Evolutionary conservation across 768 basidiomycete species (phyloP).

Genomic region (Cystobasidium tubakii): DNA sequence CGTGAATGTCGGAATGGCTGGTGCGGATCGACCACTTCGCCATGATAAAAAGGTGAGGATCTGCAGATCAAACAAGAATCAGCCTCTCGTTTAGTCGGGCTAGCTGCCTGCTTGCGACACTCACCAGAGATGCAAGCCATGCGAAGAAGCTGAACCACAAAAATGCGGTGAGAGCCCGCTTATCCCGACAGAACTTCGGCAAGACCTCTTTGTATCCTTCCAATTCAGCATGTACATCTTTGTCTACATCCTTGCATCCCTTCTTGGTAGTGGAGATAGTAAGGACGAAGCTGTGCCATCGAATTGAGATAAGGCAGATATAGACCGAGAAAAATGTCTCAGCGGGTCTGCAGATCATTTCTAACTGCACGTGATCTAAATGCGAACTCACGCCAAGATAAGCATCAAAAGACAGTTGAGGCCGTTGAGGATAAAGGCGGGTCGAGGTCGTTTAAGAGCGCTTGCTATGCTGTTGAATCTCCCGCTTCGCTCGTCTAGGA

Average conservation of each 20-base stretch:
- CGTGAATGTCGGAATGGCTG: slow-evolving; percentile 4
- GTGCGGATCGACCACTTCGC: slow-evolving; percentile 3
- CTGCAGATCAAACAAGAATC: background rate
- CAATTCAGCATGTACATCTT: slow-evolving; percentile 39
- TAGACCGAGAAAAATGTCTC: background rate
- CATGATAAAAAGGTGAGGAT: slow-evolving; percentile 8
- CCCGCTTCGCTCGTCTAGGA: slow-evolving; percentile 31
- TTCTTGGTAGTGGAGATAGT: slow-evolving; percentile 42
- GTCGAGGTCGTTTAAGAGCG: slow-evolving; percentile 37
- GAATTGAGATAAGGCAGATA: slow-evolving; percentile 22
- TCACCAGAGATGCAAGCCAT: slow-evolving; percentile 8
- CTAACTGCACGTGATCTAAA: background rate
- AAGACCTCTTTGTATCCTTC: slow-evolving; percentile 38
- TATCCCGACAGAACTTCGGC: slow-evolving; percentile 42
- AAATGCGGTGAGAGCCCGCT: slow-evolving; percentile 45
- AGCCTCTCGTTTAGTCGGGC: background rate
- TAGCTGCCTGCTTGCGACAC: background rate
- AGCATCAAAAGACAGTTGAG: slow-evolving; percentile 28
- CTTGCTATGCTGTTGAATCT: slow-evolving; percentile 38
- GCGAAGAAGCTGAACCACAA: slow-evolving; percentile 42
- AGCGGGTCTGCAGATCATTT: background rate
- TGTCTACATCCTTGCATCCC: slow-evolving; percentile 42
- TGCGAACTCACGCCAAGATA: slow-evolving; percentile 34
- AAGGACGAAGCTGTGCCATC: slow-evolving; percentile 38
- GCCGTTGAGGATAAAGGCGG: slow-evolving; percentile 39